A percentile compares a stretch with the other conserved stretches of the same genome.
These are phyloP conservation scores for Aspergillus transmontanensis DNA, from an alignment of 2,329 filamentous ascomycete species.

Conservation along the genomic window DNA sequence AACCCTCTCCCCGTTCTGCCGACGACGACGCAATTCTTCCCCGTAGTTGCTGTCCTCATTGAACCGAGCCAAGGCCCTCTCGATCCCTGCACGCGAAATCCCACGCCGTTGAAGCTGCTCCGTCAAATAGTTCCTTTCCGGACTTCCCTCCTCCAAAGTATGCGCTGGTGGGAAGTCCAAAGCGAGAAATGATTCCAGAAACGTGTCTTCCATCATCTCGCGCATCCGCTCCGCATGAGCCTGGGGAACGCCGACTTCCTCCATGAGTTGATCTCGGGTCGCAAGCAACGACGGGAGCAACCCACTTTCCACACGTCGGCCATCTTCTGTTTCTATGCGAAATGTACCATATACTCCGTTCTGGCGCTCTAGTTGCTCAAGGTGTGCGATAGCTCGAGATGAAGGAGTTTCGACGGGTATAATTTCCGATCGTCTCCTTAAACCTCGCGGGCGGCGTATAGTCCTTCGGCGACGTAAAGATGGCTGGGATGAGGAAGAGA, in stretches of 20 bases:
- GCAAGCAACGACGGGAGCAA: conserved; percentile 46
- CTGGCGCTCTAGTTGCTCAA: conserved; percentile 43
- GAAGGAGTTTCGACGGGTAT: conserved; percentile 35
- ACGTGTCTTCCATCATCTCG: conserved; percentile 48
- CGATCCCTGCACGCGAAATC: conserved; percentile 41
- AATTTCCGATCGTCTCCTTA: conserved; percentile 23
- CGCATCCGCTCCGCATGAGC: conserved; percentile 45
- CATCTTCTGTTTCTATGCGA: conserved; percentile 45
- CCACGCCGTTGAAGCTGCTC: conserved; percentile 43
- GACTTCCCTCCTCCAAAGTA: conserved; percentile 33
- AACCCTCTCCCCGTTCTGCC: conserved; percentile 43
- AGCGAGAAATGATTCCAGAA: conserved; percentile 46
- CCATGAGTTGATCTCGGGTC: conserved; percentile 46
- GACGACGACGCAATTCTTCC: conserved; percentile 40
- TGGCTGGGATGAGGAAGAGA: conserved; percentile 26
- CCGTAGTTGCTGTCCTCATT: conserved; percentile 44
- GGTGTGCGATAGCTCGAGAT: conserved; percentile 40
- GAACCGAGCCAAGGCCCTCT: conserved; percentile 40
- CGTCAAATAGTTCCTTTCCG: conserved; percentile 40
- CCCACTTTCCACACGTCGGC: conserved; percentile 43
- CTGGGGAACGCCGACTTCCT: conserved; percentile 40
- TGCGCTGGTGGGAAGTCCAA: conserved; percentile 43
- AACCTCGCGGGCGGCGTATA: conserved; percentile 39
- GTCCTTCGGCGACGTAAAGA: conserved; percentile 43
- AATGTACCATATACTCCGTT: conserved; percentile 47